phyloP scores from a whole-genome alignment of 2,329 filamentous ascomycete genomes.

The Graphilbum fragrans region DNA sequence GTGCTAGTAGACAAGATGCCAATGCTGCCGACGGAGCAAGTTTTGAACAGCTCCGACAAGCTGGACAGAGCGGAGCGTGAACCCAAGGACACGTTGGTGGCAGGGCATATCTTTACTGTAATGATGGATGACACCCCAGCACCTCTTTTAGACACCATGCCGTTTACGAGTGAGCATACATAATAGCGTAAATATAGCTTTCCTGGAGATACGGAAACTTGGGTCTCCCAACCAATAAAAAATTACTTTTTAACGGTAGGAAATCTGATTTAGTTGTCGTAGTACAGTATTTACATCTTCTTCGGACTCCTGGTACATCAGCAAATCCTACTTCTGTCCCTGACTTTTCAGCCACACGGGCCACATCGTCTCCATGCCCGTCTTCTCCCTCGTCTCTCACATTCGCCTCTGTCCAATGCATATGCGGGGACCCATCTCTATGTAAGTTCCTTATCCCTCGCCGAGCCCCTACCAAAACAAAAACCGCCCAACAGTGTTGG shows the following conservation, averaged over 20 bases:
- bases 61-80: slow-evolving; percentile 34
- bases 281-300: slow-evolving; percentile 21
- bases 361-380: too few relatives aligned
- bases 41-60: slow-evolving; percentile 32
- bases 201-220: slow-evolving; percentile 1
- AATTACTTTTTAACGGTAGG: not conserved
- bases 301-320: not conserved
- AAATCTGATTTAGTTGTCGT: slow-evolving; percentile 15
- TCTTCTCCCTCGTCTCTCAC: not conserved
- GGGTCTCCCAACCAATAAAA: not conserved
- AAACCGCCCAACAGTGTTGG: not conserved
- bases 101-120: not conserved
- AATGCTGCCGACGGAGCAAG: slow-evolving; percentile 5
- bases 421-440: not conserved
- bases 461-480: not conserved
- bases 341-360: not conserved
- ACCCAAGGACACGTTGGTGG: too few relatives aligned
- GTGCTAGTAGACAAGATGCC: not conserved
- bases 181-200: slow-evolving; percentile 9
- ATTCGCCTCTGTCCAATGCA: not conserved
- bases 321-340: not conserved
- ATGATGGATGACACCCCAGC: not conserved
- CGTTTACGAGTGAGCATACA: not conserved
- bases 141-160: not conserved
- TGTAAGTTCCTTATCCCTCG: not conserved